Conservation (phyloP, 2,329 filamentous ascomycete genomes). For the Tolypocladium ovalisporum region DNA sequence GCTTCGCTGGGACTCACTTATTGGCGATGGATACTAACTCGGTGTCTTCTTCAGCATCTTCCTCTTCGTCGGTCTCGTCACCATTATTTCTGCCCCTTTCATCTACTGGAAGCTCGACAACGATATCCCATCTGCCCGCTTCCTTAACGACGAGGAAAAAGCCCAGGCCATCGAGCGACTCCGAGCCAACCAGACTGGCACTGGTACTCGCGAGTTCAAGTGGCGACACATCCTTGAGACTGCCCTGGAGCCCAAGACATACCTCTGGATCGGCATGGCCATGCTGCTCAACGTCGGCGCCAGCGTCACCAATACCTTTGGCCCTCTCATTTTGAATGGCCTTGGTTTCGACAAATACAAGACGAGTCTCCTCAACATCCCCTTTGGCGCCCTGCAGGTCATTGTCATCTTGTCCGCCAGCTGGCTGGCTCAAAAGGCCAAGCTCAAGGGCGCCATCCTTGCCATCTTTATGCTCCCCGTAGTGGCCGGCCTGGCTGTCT, state of each 20-base stretch:
- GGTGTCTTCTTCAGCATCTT: constrained; percentile 27
- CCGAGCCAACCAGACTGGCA: constrained; percentile 63
- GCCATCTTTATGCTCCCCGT: constrained; percentile 45
- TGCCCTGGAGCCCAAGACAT: constrained; percentile 37
- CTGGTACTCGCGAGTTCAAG: constrained; percentile 60
- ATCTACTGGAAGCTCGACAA: constrained; percentile 50
- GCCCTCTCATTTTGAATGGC: constrained; percentile 49
- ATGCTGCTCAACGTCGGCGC: constrained; percentile 55
- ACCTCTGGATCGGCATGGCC: constrained; percentile 50
- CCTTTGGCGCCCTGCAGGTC: constrained; percentile 52
- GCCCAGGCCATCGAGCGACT: constrained; percentile 60
- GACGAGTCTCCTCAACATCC: constrained; percentile 54
- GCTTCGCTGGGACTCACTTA: neutral
- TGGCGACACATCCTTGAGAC: constrained; percentile 50
- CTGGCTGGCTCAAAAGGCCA: constrained; percentile 44
- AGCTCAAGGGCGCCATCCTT: constrained; percentile 46
- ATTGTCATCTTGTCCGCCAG: constrained; percentile 47
- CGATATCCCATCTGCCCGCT: constrained; percentile 43
- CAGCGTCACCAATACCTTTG: constrained; percentile 52
- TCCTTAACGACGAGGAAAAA: constrained; percentile 54
- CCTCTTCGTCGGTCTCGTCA: constrained; percentile 50
- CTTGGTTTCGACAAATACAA: constrained; percentile 48
- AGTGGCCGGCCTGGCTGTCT: constrained; percentile 42
- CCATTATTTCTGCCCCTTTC: constrained; percentile 44
- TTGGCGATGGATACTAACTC: neutral